Evolutionary conservation across 768 basidiomycete species (phyloP), one percentile per base, ranked within the genome.

Genomic region (Crucibulum laeve): DNA sequence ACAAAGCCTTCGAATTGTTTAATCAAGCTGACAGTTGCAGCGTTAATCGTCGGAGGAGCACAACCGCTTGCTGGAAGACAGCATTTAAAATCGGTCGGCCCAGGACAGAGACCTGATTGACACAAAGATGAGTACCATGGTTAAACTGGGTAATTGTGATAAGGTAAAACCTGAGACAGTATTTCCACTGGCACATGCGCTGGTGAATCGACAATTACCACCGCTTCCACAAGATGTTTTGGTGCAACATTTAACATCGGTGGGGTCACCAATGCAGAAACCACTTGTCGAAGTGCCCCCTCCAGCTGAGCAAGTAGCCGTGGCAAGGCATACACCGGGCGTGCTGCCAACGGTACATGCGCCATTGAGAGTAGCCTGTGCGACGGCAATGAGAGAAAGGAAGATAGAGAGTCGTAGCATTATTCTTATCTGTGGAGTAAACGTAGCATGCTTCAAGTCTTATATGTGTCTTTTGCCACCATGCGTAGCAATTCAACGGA

Each of bases 1-100:
- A 67, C 65, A 45, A 67, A 67, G n/a, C 64, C 62, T 55, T 65
- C 64, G 38, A 53, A 64, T 11, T 44, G 13, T 36, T 65, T 64
- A 49, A 65, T 63, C 23, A 61, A 43, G 21, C 47, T 47, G 43
- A 64, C 34, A 2, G 63, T 64, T 13, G 60, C 60, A 33, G 44
- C 44, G 49, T 64, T 65, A 34, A 63, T 59, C 7, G 49, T 24
- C 3, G 57, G 51, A 1, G 55, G 38, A 7, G 42, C 38, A 33
- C 57, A 45, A 13, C 25, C 28, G 3, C 43, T 21, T 2, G n/a
- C 40, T 4, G 45, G 49, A 13, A 50, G 41, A 32, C 46, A 47
- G 23, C 41, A 47, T 37, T 47, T 47, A 41, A 50, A 47, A 32
- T 47, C 46, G 26, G 46, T 35, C 15, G 46, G 46, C 17, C 42